Base-by-base conservation (phyloP, 192 early-diverging fungal species). In the Endogone sp. region DNA sequence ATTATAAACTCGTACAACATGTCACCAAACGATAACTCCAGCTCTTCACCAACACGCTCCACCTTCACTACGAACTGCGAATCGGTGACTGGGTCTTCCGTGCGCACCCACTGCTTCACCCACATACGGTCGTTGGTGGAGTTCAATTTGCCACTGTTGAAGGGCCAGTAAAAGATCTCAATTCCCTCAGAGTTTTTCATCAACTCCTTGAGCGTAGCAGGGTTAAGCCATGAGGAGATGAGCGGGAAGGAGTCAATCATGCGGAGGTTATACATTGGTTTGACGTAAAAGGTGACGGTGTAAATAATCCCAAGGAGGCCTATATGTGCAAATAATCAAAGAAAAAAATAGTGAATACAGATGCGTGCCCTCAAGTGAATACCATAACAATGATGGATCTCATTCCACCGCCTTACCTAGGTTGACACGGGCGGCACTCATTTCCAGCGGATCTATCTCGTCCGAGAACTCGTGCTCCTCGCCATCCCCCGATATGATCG, bases 161-260 rank as follows among this genome's bases (percentile, higher is more conserved):
- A 72, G 28, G 79, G 72, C 79, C 72, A 81, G 56, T 81, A 75
- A 56, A 81, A 75, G 57, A 77, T 69, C 63, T 81, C 67, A 6
- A 75, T 37, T 24, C 70, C 58, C 22, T 77, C 72, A 26, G 56
- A 75, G 30, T 29, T 65, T 70, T 10, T 60, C 63, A 37, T 66
- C 13, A 67, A 8, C 20, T 58, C 60, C 20, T 65, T 49, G 24
- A 75, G 4, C 21, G 62, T 6, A 2, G 72, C 60, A 0, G 57
- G 54, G 10, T 27, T 28, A 20, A 70, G 68, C 28, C 60, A 31
- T 4, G 73, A 57, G 29, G 10, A 30, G 11, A 72, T 26, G 6
- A 31, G 62, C 3, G 72, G 73, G 3, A 55, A 61, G 8, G 67
- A 66, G 30, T 81, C 75, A 2, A 27, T 76, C 79, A 78, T 81